These are phyloP conservation scores for Aureobasidium namibiae DNA, from an alignment of 2,329 filamentous ascomycete species.

Conservation along the genomic window DNA sequence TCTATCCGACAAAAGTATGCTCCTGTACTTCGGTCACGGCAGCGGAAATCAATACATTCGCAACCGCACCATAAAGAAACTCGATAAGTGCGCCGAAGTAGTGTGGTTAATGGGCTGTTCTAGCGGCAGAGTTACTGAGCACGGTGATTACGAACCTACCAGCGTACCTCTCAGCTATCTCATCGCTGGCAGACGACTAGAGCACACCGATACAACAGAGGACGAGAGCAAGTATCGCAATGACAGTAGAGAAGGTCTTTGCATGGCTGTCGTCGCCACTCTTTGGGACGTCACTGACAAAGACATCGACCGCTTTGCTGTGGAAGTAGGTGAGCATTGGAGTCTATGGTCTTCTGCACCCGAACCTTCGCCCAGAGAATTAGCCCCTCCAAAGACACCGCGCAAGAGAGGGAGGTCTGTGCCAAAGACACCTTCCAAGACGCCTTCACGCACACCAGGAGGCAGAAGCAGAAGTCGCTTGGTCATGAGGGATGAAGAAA, in stretches of 20 bases:
- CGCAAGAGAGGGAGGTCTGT: slow-evolving; percentile 18
- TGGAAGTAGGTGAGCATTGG: slow-evolving; percentile 74
- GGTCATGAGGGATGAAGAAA: slow-evolving; percentile 27
- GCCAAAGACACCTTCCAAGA: slow-evolving; percentile 26
- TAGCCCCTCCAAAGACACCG: slow-evolving; percentile 23
- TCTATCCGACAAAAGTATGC: slow-evolving; percentile 58
- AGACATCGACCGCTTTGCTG: slow-evolving; percentile 90
- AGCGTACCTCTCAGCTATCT: slow-evolving; percentile 90
- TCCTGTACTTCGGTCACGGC: slow-evolving; percentile 95
- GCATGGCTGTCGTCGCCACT: slow-evolving; percentile 75
- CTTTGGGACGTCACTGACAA: slow-evolving; percentile 98
- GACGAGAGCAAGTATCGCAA: neutral
- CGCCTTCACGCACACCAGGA: slow-evolving; percentile 23
- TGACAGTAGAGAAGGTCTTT: slow-evolving; percentile 19
- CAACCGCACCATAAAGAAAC: slow-evolving; percentile 68
- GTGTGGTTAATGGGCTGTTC: slow-evolving; percentile 92
- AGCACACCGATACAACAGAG: neutral
- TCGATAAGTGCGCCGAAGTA: slow-evolving; percentile 37
- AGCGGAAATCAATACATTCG: slow-evolving; percentile 92
- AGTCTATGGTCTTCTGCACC: slow-evolving; percentile 49
- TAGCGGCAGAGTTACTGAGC: slow-evolving; percentile 70
- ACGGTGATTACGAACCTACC: slow-evolving; percentile 82
- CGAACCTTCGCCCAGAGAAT: slow-evolving; percentile 22
- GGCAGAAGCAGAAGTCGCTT: slow-evolving; percentile 21
- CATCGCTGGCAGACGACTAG: slow-evolving; percentile 57